A percentile compares a stretch with the other conserved stretches of the same genome.
Conservation (phyloP, 345 rosid genomes). For the Camelina sativa region DNA sequence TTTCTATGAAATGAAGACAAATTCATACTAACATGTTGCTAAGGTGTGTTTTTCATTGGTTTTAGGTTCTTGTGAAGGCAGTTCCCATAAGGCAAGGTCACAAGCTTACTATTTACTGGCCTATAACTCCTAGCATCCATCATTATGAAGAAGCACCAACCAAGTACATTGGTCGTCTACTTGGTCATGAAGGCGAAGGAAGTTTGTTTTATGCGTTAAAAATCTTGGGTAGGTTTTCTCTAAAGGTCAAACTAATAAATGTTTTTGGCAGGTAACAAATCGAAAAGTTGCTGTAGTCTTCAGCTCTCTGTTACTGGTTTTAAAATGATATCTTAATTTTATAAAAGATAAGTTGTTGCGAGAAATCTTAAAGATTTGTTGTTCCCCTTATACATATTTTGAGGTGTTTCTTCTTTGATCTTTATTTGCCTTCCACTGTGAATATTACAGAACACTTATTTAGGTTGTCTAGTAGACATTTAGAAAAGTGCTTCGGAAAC, state of each 20-base stretch:
- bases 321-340: neutral
- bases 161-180: slow-evolving; percentile 73
- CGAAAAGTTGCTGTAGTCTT: neutral
- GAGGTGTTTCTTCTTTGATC: slow-evolving; percentile 17
- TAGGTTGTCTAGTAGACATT: neutral
- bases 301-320: neutral
- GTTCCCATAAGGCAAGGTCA: slow-evolving; percentile 84
- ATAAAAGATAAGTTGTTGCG: neutral
- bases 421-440: neutral
- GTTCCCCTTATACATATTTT: neutral
- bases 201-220: slow-evolving; percentile 83
- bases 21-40: slow-evolving; percentile 4
- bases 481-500: neutral
- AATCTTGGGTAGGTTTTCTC: slow-evolving; percentile 65
- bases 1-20: neutral
- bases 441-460: neutral
- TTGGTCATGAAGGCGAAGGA: slow-evolving; percentile 94
- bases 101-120: slow-evolving; percentile 69
- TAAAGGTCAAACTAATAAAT: neutral
- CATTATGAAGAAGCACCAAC: slow-evolving; percentile 84
- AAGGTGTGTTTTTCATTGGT: slow-evolving; percentile 12
- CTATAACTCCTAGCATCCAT: slow-evolving; percentile 73
- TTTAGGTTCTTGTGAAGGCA: slow-evolving; percentile 74
- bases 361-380: neutral
- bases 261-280: neutral